Evolutionary conservation across 108 stramenopile species (phyloP).

Genomic region (Cylindrotheca fusiformis): DNA sequence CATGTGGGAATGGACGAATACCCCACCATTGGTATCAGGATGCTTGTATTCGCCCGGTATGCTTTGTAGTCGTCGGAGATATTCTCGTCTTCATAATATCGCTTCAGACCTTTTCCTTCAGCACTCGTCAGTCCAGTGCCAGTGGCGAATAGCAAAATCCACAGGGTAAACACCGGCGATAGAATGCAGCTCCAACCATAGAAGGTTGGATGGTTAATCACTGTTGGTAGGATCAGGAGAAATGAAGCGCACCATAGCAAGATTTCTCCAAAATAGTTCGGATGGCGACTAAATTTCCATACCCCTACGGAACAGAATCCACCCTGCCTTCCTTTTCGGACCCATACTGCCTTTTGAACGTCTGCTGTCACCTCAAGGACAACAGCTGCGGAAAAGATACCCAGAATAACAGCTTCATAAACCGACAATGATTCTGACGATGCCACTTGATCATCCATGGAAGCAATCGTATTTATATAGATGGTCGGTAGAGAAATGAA

Average conservation of each 20-base stretch:
- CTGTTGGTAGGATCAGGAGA: background rate
- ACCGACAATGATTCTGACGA: slow-evolving; percentile 30
- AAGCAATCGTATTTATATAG: background rate
- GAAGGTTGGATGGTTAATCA: background rate
- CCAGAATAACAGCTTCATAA: slow-evolving; percentile 30
- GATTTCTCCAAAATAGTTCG: slow-evolving; percentile 76
- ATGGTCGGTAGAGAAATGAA: slow-evolving; percentile 47
- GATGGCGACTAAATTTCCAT: slow-evolving; percentile 63
- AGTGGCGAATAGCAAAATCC: slow-evolving; percentile 46
- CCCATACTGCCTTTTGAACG: slow-evolving; percentile 63
- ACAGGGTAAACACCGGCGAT: slow-evolving; percentile 67
- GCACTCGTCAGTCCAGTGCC: slow-evolving; percentile 65
- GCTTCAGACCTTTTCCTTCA: slow-evolving; percentile 61
- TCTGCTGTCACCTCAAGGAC: slow-evolving; percentile 57
- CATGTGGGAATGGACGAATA: slow-evolving; percentile 43
- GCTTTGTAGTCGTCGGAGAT: slow-evolving; percentile 37
- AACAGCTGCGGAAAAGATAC: slow-evolving; percentile 34
- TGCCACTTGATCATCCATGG: background rate
- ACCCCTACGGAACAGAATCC: slow-evolving; percentile 53
- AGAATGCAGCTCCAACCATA: slow-evolving; percentile 32
- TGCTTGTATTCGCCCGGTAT: slow-evolving; percentile 56
- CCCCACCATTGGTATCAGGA: slow-evolving; percentile 57
- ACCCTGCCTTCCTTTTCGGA: slow-evolving; percentile 46
- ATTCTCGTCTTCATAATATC: slow-evolving; percentile 50
- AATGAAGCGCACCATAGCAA: slow-evolving; percentile 45